phyloP scores from a whole-genome alignment of 177 flowering plant species.

The Vitis hybrid region DNA sequence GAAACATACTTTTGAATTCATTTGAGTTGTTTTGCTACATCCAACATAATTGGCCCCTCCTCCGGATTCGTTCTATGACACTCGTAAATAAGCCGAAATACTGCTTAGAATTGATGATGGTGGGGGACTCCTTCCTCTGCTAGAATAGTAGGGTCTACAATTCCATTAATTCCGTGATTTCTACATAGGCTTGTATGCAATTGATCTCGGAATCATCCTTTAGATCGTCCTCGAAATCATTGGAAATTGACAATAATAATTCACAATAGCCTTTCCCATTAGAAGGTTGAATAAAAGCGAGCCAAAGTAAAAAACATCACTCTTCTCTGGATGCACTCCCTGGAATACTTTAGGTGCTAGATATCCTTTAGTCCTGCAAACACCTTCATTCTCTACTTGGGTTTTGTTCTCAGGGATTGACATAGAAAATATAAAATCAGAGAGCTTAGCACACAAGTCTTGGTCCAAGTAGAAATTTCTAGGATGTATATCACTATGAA shows the following conservation, averaged over 20 bases:
- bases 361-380: neutral
- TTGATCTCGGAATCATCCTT: too few species aligned
- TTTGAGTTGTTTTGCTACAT: too few species aligned
- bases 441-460: conserved; percentile 4
- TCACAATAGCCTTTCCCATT: neutral
- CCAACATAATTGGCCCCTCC: neutral
- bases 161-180: neutral
- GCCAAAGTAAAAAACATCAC: conserved; percentile 12
- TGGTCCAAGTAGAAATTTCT: neutral
- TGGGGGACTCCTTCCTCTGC: neutral
- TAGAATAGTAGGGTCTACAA: conserved; percentile 6
- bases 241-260: too few species aligned
- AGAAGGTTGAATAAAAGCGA: conserved; percentile 7
- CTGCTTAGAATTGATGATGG: conserved; percentile 12
- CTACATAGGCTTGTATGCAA: neutral
- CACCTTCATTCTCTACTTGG: neutral
- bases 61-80: neutral
- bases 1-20: too few species aligned
- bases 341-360: neutral
- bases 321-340: neutral
- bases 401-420: conserved; percentile 4
- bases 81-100: conserved; percentile 2
- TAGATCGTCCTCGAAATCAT: neutral
- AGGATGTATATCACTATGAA: conserved; percentile 3
- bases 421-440: neutral